Base-by-base conservation (phyloP, 2,329 filamentous ascomycete species). In the Davidsoniella australis region DNA sequence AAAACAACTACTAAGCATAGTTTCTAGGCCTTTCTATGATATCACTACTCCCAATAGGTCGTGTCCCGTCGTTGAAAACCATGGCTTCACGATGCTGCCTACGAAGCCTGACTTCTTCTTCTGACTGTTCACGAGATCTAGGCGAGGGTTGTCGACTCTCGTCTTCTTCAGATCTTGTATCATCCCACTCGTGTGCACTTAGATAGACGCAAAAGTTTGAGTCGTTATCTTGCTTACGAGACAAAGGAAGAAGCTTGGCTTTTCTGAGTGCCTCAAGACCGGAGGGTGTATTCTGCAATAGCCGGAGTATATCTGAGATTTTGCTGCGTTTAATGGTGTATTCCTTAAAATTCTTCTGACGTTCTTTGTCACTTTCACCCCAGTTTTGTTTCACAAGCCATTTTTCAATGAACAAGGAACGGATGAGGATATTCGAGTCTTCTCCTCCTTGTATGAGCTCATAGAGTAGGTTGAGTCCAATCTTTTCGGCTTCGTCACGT, bases 51-150 rank as follows among this genome's bases (percentile, higher is more conserved):
- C 75, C 78, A 41, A 94, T 62, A 1, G 84, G 82, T 29, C 80
- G 72, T 18, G 76, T 85, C n/a, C 85, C 84, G 58, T 94, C 86
- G 58, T 87, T 89, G 50, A 94, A 68, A 17, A 95, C 87, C 75
- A 95, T 88, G 4, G 86, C 87, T 66, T 94, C 86, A 56, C 87
- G 73, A 59, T 89, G 75, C 45, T 85, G 73, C 55, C 87, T 73
- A 53, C 86, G 70, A 53, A 88, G 68, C 48, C 81, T 75, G 58
- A 84, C 79, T 61, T 89, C 84, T 59, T 78, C 78, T 5, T 64
- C 68, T 52, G 69, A 77, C 60, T 76, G 73, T 51, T 76, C 73
- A 53, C 69, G 57, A 2, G 62, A 43, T 6, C n/a, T 24, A 9
- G 29, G 29, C 29, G 29, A 33, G 29, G 29, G 29, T 33, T 33